Conservation (phyloP, 108 stramenopile genomes). For the Cyclotella sp. region DNA sequence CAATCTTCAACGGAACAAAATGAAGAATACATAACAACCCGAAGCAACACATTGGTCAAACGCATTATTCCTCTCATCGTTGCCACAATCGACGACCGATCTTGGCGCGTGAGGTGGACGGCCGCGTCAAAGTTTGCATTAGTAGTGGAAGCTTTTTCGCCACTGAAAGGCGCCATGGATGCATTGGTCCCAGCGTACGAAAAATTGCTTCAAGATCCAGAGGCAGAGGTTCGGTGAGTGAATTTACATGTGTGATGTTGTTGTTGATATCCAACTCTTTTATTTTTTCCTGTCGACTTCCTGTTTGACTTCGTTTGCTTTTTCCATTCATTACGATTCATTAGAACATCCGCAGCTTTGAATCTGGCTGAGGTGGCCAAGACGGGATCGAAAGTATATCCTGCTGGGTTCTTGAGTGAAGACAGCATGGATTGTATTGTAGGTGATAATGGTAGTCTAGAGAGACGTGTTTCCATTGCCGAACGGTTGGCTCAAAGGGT, state of each 20-base stretch:
- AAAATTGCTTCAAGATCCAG: constrained; percentile 89
- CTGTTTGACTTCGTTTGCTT: no score
- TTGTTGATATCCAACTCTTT: no score
- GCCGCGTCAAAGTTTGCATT: constrained; percentile 89
- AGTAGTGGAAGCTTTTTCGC: constrained; percentile 73
- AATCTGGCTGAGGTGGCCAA: constrained; percentile 84
- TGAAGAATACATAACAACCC: constrained; percentile 16
- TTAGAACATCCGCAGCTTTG: constrained; percentile 84
- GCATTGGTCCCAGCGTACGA: constrained; percentile 85
- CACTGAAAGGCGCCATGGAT: constrained; percentile 71
- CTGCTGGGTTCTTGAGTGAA: constrained; percentile 43
- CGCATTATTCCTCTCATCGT: constrained; percentile 81
- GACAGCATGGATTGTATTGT: constrained; percentile 41
- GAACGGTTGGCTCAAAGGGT: constrained; percentile 80
- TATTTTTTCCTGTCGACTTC: no score
- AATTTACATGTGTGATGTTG: no score
- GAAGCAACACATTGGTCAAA: constrained; percentile 58
- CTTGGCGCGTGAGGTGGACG: constrained; percentile 97
- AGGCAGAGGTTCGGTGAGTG: constrained; percentile 87
- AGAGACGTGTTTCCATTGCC: constrained; percentile 66
- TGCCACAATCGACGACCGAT: constrained; percentile 89
- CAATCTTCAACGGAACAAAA: constrained; percentile 18
- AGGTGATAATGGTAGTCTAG: constrained; percentile 37
- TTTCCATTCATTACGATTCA: no score
- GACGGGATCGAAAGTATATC: constrained; percentile 58